phyloP scores from a whole-genome alignment of 805 yeast genomes.

The Brettanomyces custersianus region DNA sequence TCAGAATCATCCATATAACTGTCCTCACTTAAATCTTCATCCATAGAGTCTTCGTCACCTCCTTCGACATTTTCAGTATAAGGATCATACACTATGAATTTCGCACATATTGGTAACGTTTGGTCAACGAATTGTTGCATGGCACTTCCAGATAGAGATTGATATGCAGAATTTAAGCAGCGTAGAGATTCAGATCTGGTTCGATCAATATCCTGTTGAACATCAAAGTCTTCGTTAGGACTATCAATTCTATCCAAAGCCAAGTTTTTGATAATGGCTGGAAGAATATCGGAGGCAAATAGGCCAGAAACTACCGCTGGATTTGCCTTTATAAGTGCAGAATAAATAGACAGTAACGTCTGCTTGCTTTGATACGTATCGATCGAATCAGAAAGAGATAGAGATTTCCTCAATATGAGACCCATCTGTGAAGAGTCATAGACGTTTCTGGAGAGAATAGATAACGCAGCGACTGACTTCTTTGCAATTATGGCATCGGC shows the following conservation, averaged over 20 bases:
- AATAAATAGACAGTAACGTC: slow-evolving; percentile 1
- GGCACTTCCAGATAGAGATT: slow-evolving; percentile 28
- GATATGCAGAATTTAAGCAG: slow-evolving; percentile 31
- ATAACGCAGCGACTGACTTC: slow-evolving; percentile 33
- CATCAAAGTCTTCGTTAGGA: slow-evolving; percentile 25
- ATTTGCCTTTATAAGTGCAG: slow-evolving; percentile 20
- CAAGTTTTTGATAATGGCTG: slow-evolving; percentile 8
- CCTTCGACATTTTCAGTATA: slow-evolving; percentile 25
- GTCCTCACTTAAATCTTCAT: slow-evolving; percentile 6
- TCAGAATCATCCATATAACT: slow-evolving; percentile 16
- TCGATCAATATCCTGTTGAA: slow-evolving; percentile 22
- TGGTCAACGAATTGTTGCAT: slow-evolving; percentile 20
- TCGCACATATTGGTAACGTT: slow-evolving; percentile 20
- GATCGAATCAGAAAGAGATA: background rate
- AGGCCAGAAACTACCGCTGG: slow-evolving; percentile 14
- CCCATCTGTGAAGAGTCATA: slow-evolving; percentile 14
- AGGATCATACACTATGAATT: slow-evolving; percentile 38
- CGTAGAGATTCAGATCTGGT: slow-evolving; percentile 41
- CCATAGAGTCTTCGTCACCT: slow-evolving; percentile 23
- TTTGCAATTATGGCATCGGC: slow-evolving; percentile 37
- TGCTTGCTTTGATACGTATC: background rate
- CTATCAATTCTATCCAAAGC: slow-evolving; percentile 13
- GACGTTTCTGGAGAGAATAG: slow-evolving; percentile 22
- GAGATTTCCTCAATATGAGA: slow-evolving; percentile 8
- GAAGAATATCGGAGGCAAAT: slow-evolving; percentile 8